These are phyloP conservation scores for Coffea eugenioides DNA, from an alignment of 257 asterid species.

Conservation along the genomic window DNA sequence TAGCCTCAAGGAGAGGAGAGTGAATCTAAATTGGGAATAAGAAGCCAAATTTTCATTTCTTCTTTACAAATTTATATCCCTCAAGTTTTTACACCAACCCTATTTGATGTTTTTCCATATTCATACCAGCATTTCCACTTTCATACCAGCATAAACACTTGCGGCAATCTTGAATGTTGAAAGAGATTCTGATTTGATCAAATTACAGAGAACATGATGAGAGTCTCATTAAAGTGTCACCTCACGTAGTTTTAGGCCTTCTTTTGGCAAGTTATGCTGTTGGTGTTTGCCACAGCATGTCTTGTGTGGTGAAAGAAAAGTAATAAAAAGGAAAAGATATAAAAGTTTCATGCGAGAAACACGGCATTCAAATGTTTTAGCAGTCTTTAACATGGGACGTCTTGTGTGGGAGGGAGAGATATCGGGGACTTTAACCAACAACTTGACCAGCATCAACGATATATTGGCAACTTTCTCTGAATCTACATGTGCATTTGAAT, in stretches of 20 bases:
- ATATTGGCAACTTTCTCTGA: slow-evolving; percentile 9
- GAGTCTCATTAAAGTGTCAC: background rate
- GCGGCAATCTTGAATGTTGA: background rate
- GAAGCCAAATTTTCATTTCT: too few relatives aligned
- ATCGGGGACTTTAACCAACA: background rate
- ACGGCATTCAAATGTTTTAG: background rate
- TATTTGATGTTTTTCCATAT: background rate
- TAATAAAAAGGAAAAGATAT: background rate
- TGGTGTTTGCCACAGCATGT: background rate
- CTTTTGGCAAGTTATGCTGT: background rate
- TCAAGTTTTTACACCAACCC: too few relatives aligned
- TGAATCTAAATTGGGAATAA: too few relatives aligned
- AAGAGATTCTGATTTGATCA: background rate
- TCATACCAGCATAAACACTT: background rate
- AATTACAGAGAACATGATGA: background rate
- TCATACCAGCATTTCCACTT: background rate
- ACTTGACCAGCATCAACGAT: slow-evolving; percentile 9
- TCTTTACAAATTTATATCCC: too few relatives aligned
- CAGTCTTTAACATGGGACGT: slow-evolving; percentile 5
- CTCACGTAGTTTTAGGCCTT: too few relatives aligned
- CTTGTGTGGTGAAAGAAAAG: background rate
- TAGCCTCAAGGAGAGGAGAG: too few relatives aligned
- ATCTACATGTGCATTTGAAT: background rate
- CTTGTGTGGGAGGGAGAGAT: slow-evolving; percentile 5
- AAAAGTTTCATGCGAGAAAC: background rate